Base-by-base conservation (phyloP, 2,329 filamentous ascomycete genomes). In the Cyclaneusma minus region DNA sequence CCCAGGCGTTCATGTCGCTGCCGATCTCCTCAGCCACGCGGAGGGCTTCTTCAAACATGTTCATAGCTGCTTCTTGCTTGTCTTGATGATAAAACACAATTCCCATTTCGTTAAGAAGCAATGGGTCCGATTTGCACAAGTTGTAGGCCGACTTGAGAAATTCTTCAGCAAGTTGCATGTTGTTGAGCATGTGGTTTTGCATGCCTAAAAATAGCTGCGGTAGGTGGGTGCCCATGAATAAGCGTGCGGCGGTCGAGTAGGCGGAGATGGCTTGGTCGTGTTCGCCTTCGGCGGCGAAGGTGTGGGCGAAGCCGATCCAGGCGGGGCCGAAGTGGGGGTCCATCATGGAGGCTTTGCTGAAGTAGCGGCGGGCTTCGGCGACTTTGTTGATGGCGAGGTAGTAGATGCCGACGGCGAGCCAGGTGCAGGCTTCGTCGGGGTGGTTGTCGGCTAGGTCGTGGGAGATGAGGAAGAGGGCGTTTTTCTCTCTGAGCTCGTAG, bases 231-330 rank as follows among this genome's bases (percentile, higher is more conserved):
- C 89, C 89, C 60, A 94, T 92, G 52, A 98, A 98, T 0, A 98
- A 58, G 20, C 89, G 68, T 2, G 87, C 87, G 1, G 89, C 89
- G 1, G 89, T 98, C 16, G 82, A 92, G 55, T 98, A 98, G 0
- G 91, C 89, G 6, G 85, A 91, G 35, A 98, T 94, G 24, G 89
- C 89, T 54, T 98, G 89, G 49, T 98, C 89, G 50, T 95, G 85
- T 51, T 98, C 89, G 27, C 89, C 89, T 50, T 98, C 89, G 7
- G 84, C 85, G 2, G 89, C 89, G 48, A 98, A 98, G 0, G 89
- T 98, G 50, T 98, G 91, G 1, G 89, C 89, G 46, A 98, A 98
- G 2, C 91, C 89, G 37, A 98, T 95, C 89, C 89, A 98, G 3
- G 89, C 89, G 1, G 89, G 82, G 0, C 87, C 87, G 42, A 93